Base-by-base conservation (phyloP, 352 stramenopile genomes). In the Phytophthora fragariaefolia region DNA sequence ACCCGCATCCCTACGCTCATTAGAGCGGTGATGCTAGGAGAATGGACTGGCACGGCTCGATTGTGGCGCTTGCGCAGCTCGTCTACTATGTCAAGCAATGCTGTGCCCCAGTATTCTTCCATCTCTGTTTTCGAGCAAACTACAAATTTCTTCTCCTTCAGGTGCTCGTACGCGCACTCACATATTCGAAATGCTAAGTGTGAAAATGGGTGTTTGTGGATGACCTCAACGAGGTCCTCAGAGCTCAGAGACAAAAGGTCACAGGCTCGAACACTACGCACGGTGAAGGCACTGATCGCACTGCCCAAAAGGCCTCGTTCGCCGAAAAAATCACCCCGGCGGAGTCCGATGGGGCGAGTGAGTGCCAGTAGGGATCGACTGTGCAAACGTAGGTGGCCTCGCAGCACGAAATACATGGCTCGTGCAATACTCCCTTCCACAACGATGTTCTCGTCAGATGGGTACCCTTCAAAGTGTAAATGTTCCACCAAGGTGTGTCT, bases 401-500 rank as follows among this genome's bases (percentile, higher is more conserved):
- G 77, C 10, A 93, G 54, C 32, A 92, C 84, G 59, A 91, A 91
- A 58, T 89, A 91, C 80, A 90, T 88, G 15, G 79, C 71, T 30
- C 74, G 77, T 6, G 73, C 52, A 54, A 91, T 87, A 20, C 69
- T 83, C 0, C 84, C 84, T 69, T 92, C 82, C 22, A 82, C 66
- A 0, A 92, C 62, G 6, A 91, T 81, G 26, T 36, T 64, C 42
- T 92, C 84, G 27, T 82, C 80, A 5, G 79, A 76, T 2, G 82
- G 84, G 23, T 87, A 92, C n/a, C 79, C 74, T 52, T 91, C 78
- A 42, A 90, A 90, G n/a, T 76, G 75, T 2, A 92, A 50, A 6
- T 78, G 60, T 27, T 78, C 63, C 1, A 83, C 75, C 8, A 89
- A 63, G 0, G 69, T 67, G 1, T 62, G 49, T 45, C 62, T 49